phyloP scores from a whole-genome alignment of 441 rosid genomes.

The Codiaeum variegatum region DNA sequence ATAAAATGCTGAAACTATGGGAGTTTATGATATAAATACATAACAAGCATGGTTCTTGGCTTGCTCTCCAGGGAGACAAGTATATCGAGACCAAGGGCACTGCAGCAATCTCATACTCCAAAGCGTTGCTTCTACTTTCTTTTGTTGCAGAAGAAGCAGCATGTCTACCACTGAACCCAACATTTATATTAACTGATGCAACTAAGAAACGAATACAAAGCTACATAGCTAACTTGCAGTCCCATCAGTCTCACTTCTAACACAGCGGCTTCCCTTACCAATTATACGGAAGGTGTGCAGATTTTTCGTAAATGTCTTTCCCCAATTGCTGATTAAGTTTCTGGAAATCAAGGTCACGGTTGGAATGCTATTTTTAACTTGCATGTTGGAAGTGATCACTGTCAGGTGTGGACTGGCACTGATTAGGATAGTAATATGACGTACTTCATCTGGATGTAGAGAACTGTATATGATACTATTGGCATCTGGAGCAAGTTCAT shows the following conservation, averaged over 20 bases:
- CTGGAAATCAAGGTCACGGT: conserved; percentile 17
- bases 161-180: conserved; percentile 56
- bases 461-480: neutral
- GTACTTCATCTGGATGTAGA: conserved; percentile 12
- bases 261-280: conserved; percentile 15
- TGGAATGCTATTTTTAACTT: conserved; percentile 20
- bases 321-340: neutral
- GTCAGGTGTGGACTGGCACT: neutral
- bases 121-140: conserved; percentile 66
- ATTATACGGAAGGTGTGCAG: conserved; percentile 29
- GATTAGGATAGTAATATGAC: conserved; percentile 1
- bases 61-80: conserved; percentile 52
- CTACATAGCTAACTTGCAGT: conserved; percentile 56
- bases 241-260: conserved; percentile 48
- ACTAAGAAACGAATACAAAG: conserved; percentile 47
- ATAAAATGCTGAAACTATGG: neutral
- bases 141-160: conserved; percentile 66
- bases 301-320: neutral
- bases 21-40: neutral
- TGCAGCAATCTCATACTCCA: conserved; percentile 57
- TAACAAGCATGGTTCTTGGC: conserved; percentile 7
- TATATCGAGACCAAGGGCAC: conserved; percentile 47
- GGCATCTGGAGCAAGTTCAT: conserved; percentile 1
- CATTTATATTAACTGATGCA: conserved; percentile 46
- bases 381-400: conserved; percentile 19